Percentiles rank a stretch among this genome's conserved stretches.
Evolutionary conservation across 1,284 basidiomycete genomes (phyloP).

Genomic region (Moesziomyces aphidis): DNA sequence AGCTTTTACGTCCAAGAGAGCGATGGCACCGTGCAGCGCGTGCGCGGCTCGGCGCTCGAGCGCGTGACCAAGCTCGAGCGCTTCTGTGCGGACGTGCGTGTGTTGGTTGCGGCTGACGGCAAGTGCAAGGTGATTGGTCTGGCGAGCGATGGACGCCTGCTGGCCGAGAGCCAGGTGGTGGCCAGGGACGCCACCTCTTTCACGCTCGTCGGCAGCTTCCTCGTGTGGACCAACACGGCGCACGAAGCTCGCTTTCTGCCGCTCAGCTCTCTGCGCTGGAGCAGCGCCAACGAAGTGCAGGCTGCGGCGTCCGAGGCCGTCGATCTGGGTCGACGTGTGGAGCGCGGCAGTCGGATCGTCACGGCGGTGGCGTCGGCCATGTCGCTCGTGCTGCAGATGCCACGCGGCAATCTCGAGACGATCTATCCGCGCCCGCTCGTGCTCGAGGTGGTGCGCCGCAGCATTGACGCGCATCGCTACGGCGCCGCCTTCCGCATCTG

Average conservation of each 20-base stretch:
- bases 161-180: conserved; percentile 70
- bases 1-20: conserved; percentile 39
- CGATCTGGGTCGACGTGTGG: conserved; percentile 58
- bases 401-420: conserved; percentile 94
- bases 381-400: conserved; percentile 90
- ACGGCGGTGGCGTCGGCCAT: conserved; percentile 72
- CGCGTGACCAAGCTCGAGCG: conserved; percentile 30
- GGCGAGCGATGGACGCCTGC: conserved; percentile 76
- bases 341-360: conserved; percentile 65
- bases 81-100: conserved; percentile 36
- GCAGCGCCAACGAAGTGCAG: conserved; percentile 2
- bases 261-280: conserved; percentile 67
- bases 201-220: conserved; percentile 80
- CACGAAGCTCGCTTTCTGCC: conserved; percentile 86
- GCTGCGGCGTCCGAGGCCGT: conserved; percentile 23
- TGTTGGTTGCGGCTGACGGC: conserved; percentile 15
- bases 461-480: conserved; percentile 71
- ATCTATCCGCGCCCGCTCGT: conserved; percentile 93
- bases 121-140: conserved; percentile 73
- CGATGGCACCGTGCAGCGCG: conserved; percentile 25
- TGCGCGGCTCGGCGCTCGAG: conserved; percentile 3
- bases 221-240: conserved; percentile 86
- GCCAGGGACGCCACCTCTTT: conserved; percentile 83
- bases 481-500: conserved; percentile 88
- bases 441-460: conserved; percentile 72